Percentiles rank a stretch among this genome's conserved stretches.
Evolutionary conservation across 2,329 filamentous ascomycete genomes (phyloP).

Genomic region (Myriosclerotinia scirpicola): DNA sequence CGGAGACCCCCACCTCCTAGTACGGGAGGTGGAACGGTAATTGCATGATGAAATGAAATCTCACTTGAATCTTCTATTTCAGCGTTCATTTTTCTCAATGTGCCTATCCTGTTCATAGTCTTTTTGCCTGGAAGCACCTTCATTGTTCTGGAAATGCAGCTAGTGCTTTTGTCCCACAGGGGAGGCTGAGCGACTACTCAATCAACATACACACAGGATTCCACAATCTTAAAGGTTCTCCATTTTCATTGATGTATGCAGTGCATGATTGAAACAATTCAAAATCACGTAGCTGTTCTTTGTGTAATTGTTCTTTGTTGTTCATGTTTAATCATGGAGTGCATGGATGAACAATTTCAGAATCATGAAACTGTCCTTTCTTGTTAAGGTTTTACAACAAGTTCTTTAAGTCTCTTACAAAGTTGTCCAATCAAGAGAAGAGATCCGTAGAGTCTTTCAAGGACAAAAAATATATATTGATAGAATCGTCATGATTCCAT

Average conservation of each 20-base stretch:
- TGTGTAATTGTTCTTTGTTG: not conserved
- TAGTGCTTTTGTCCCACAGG: not conserved
- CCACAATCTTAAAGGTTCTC: not conserved
- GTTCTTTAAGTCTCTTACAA: not conserved
- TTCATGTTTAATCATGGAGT: not conserved
- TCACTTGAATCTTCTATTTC: not conserved
- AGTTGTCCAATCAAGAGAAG: not conserved
- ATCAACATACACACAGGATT: not conserved
- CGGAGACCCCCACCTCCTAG: slow-evolving; percentile 15
- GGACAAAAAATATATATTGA: not conserved
- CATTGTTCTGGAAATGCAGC: not conserved
- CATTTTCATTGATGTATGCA: not conserved
- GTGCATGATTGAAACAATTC: not conserved
- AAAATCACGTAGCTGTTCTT: not conserved
- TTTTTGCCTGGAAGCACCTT: not conserved
- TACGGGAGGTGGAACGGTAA: not conserved
- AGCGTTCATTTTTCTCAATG: not conserved
- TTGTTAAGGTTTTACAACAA: too few relatives aligned
- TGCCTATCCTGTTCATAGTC: not conserved
- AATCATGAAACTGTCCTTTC: not conserved
- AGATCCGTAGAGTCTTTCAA: not conserved
- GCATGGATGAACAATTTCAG: not conserved
- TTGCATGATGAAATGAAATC: not conserved
- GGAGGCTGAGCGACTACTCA: not conserved
- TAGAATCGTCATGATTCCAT: too few relatives aligned